Percentiles rank a stretch among this genome's conserved stretches.
Conservation (phyloP, 208 protist genomes). For the Blastocrithidia nonstop region DNA sequence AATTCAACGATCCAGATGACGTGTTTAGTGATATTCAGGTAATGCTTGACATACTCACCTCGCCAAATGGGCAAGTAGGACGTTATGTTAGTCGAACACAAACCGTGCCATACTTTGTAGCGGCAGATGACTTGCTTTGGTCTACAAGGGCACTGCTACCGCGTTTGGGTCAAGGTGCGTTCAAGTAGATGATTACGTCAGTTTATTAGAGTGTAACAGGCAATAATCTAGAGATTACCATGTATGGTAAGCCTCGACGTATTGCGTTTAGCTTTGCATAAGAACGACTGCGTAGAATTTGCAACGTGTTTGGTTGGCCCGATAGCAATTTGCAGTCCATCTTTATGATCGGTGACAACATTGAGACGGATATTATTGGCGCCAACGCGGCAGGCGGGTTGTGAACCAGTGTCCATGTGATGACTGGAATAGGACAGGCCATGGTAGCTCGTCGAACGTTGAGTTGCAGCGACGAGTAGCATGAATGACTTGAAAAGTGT, state of each 20-base stretch:
- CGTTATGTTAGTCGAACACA: constrained; percentile 36
- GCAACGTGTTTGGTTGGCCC: constrained; percentile 38
- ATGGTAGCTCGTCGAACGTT: constrained; percentile 44
- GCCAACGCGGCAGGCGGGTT: constrained; percentile 58
- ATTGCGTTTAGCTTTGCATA: constrained; percentile 73
- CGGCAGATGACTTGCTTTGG: constrained; percentile 67
- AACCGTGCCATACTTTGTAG: constrained; percentile 47
- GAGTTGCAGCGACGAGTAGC: constrained; percentile 31
- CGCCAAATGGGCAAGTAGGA: constrained; percentile 32
- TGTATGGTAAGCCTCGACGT: constrained; percentile 73
- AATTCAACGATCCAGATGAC: constrained; percentile 63
- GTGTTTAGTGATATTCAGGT: constrained; percentile 68
- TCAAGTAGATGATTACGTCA: constrained; percentile 71
- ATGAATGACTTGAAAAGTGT: constrained; percentile 48
- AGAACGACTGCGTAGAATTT: constrained; percentile 19
- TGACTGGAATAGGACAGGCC: constrained; percentile 45
- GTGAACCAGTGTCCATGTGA: constrained; percentile 70
- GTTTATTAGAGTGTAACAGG: constrained; percentile 68
- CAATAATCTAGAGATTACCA: constrained; percentile 34
- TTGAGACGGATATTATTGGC: constrained; percentile 70
- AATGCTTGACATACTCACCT: constrained; percentile 57
- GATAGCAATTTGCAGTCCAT: constrained; percentile 30
- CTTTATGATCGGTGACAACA: constrained; percentile 82
- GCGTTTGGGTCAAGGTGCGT: constrained; percentile 56
- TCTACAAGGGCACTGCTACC: constrained; percentile 54